Evolutionary conservation across 225 moss, liverwort and hornwort species (phyloP).

Genomic region (Bryum argenteum): DNA sequence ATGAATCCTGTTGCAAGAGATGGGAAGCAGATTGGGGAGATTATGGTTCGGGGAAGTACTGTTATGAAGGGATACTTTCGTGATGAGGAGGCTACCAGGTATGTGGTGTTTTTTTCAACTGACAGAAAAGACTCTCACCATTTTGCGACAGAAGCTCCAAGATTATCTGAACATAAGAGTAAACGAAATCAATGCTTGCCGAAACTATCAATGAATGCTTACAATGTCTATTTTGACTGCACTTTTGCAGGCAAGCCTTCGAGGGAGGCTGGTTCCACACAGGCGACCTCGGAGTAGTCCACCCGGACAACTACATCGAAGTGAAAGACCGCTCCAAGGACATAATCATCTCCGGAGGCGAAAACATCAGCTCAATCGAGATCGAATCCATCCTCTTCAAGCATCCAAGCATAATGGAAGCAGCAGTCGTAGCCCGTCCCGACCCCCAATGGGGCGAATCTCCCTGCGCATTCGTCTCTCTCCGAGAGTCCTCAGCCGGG

Average conservation of each 20-base stretch:
- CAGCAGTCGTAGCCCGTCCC: slow-evolving; percentile 75
- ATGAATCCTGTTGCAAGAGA: slow-evolving; percentile 62
- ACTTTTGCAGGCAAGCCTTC: slow-evolving; percentile 50
- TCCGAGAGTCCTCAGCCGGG: slow-evolving; percentile 41
- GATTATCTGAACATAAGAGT: too few relatives aligned
- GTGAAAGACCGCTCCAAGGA: slow-evolving; percentile 88
- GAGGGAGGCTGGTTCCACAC: slow-evolving; percentile 85
- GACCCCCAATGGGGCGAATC: slow-evolving; percentile 78
- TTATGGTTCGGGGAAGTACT: slow-evolving; percentile 71
- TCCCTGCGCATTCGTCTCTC: slow-evolving; percentile 75
- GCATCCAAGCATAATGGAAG: slow-evolving; percentile 76
- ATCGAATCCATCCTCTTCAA: slow-evolving; percentile 69
- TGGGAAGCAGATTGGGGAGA: slow-evolving; percentile 70
- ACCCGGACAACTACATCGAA: slow-evolving; percentile 78
- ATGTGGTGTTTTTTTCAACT: too few relatives aligned
- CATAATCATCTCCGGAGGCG: slow-evolving; percentile 87
- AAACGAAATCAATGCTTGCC: too few relatives aligned
- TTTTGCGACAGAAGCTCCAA: too few relatives aligned
- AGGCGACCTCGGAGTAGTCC: slow-evolving; percentile 77
- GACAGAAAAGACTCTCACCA: too few relatives aligned
- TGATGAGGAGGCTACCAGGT: slow-evolving; percentile 61
- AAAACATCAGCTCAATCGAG: slow-evolving; percentile 89
- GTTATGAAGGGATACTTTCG: slow-evolving; percentile 91
- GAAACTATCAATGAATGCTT: too few relatives aligned
- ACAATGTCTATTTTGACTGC: too few relatives aligned